Conservation (phyloP, 2,329 filamentous ascomycete genomes). For the Calonectria leucothoes region DNA sequence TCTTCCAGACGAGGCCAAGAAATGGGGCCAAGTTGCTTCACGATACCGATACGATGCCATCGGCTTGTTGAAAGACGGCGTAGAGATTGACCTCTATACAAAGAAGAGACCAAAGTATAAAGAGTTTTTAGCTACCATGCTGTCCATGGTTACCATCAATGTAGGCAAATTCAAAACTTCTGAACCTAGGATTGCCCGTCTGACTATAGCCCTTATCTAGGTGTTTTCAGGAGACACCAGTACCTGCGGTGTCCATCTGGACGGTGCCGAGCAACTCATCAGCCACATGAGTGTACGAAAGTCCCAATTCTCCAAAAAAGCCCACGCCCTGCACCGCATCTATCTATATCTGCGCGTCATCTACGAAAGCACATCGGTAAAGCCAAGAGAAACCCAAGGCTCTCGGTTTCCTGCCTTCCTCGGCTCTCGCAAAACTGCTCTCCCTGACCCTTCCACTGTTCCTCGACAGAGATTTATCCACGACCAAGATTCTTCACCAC, state of each 20-base stretch:
- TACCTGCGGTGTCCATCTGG: slow-evolving; percentile 36
- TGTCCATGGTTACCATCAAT: slow-evolving; percentile 44
- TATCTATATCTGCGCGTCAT: slow-evolving; percentile 39
- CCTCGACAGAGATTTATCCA: not conserved
- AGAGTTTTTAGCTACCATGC: slow-evolving; percentile 42
- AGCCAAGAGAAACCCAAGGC: not conserved
- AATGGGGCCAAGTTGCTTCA: slow-evolving; percentile 32
- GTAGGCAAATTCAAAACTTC: slow-evolving; percentile 12
- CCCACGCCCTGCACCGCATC: slow-evolving; percentile 34
- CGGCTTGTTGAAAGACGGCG: slow-evolving; percentile 33
- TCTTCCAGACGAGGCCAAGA: slow-evolving; percentile 20
- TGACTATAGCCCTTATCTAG: slow-evolving; percentile 8
- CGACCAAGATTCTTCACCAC: not conserved
- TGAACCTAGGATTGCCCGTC: not conserved
- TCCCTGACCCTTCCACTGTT: not conserved
- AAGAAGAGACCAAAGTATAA: slow-evolving; percentile 37
- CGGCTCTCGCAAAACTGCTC: not conserved
- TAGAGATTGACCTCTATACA: slow-evolving; percentile 28
- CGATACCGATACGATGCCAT: slow-evolving; percentile 31
- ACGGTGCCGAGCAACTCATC: slow-evolving; percentile 35
- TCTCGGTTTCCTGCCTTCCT: slow-evolving; percentile 13
- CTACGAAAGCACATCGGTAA: slow-evolving; percentile 38
- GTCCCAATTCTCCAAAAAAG: slow-evolving; percentile 27
- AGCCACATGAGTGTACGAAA: slow-evolving; percentile 31
- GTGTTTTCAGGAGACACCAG: slow-evolving; percentile 42